These are phyloP conservation scores for Mariannaea elegans DNA, from an alignment of 2,329 filamentous ascomycete genomes.

Conservation along the genomic window DNA sequence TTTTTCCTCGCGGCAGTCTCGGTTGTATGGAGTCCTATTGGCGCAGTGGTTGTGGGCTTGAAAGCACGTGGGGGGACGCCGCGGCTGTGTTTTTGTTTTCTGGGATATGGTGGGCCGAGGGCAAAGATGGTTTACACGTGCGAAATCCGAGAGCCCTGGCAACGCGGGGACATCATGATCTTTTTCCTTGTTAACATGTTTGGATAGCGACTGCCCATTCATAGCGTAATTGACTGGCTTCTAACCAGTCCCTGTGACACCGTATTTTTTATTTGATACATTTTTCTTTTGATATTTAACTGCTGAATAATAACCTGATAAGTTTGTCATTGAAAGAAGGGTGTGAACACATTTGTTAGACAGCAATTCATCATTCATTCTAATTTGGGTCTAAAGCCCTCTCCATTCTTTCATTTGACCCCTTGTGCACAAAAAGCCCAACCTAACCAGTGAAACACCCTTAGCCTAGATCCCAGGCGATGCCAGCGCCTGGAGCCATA, in stretches of 20 bases:
- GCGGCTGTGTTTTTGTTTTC: not conserved
- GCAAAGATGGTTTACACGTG: not conserved
- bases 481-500: not conserved
- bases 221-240: no score
- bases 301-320: no score
- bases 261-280: no score
- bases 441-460: not conserved
- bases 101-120: not conserved
- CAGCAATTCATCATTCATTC: slow-evolving; percentile 25
- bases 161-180: no score
- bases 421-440: not conserved
- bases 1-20: not conserved
- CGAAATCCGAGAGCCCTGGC: not conserved
- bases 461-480: not conserved
- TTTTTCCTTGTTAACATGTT: no score
- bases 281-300: no score
- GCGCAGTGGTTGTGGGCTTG: not conserved
- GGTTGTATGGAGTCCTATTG: not conserved
- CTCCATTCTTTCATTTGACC: not conserved
- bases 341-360: no score
- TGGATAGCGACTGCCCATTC: no score
- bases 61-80: not conserved
- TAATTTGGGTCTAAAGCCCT: slow-evolving; percentile 15
- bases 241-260: no score
- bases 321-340: no score